Evolutionary conservation across 2,329 filamentous ascomycete genomes (phyloP).

Genomic region (Fusarium setosum): DNA sequence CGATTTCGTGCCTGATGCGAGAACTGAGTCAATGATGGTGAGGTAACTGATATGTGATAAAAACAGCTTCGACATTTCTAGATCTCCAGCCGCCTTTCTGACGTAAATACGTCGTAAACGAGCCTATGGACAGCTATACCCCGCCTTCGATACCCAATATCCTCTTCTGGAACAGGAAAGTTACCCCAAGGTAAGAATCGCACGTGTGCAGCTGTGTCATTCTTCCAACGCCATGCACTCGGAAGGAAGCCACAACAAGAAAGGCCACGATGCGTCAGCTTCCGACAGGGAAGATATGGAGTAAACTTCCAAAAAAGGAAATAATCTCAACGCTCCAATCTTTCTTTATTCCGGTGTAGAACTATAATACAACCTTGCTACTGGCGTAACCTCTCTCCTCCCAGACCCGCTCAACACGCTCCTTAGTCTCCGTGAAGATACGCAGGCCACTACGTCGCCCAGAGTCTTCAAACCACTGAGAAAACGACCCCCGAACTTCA

Average conservation of each 20-base stretch:
- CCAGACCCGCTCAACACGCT: conserved; percentile 19
- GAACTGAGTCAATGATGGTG: not conserved
- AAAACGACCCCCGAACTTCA: conserved; percentile 1
- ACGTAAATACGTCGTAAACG: not conserved
- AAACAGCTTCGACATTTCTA: not conserved
- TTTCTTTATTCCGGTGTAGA: not conserved
- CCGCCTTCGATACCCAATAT: not conserved
- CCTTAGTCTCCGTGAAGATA: conserved; percentile 24
- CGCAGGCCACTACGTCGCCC: conserved; percentile 11
- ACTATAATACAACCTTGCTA: not conserved
- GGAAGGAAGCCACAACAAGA: not conserved
- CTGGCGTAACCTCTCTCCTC: not conserved
- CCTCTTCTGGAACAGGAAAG: conserved; percentile 15
- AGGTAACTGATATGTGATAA: not conserved
- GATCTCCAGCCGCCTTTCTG: not conserved
- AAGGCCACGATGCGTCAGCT: no score
- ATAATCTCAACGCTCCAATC: not conserved
- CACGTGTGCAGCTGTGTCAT: not conserved
- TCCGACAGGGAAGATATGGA: no score
- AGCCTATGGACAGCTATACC: not conserved
- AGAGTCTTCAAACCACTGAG: conserved; percentile 19
- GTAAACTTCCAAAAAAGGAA: no score
- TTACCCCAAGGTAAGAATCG: not conserved
- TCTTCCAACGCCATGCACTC: not conserved
- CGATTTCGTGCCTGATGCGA: not conserved